Conservation (phyloP, 2,329 filamentous ascomycete genomes). For the Periconia sp. region DNA sequence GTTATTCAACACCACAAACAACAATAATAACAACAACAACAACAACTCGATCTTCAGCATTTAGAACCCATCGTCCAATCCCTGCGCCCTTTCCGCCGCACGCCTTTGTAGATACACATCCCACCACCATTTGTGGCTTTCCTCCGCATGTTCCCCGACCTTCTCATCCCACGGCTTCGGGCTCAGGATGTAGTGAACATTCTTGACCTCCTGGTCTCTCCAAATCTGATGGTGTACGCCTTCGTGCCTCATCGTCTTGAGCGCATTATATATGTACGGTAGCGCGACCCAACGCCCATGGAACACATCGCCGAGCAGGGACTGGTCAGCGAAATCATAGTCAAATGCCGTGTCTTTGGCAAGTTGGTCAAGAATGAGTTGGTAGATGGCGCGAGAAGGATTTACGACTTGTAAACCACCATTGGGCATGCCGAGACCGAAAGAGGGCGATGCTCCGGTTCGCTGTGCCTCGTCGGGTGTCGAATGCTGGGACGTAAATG, state of each 20-base stretch:
- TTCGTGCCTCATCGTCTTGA: conserved; percentile 60
- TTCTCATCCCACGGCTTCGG: conserved; percentile 67
- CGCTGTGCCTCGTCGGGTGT: conserved; percentile 54
- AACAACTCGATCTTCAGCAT: not conserved
- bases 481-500: conserved; percentile 60
- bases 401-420: conserved; percentile 64
- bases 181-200: conserved; percentile 63
- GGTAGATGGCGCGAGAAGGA: conserved; percentile 56
- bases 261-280: conserved; percentile 63
- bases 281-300: conserved; percentile 59
- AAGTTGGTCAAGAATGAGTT: conserved; percentile 54
- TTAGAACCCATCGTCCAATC: conserved; percentile 56
- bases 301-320: conserved; percentile 60
- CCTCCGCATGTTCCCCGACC: conserved; percentile 47
- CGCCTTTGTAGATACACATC: conserved; percentile 53
- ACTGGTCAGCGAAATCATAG: conserved; percentile 65
- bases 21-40: not conserved
- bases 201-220: conserved; percentile 62
- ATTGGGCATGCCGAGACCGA: conserved; percentile 61
- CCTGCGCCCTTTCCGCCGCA: conserved; percentile 49
- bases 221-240: conserved; percentile 62
- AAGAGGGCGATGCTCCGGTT: conserved; percentile 51
- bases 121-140: conserved; percentile 62
- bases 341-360: conserved; percentile 47
- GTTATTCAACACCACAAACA: too few species aligned